These are phyloP conservation scores for Lasiosphaeris hirsuta DNA, from an alignment of 495 filamentous ascomycete genomes.

Conservation along the genomic window DNA sequence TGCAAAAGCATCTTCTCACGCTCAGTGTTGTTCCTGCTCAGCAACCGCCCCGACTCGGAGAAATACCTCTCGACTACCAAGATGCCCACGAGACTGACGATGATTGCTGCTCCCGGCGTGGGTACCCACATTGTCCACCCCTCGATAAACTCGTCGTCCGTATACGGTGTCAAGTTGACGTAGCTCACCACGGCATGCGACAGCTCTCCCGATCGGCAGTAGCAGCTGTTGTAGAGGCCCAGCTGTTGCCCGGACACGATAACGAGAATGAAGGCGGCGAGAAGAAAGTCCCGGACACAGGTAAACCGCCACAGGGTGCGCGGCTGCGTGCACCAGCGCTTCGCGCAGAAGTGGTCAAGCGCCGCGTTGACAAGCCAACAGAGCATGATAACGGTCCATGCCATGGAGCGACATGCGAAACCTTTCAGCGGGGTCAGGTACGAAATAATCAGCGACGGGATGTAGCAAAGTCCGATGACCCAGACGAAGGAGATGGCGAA, in stretches of 20 bases:
- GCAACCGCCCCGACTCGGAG: not conserved
- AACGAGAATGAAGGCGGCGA: not conserved
- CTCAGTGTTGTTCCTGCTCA: constrained; percentile 4
- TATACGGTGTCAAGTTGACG: constrained; percentile 15
- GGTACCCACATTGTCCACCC: constrained; percentile 14
- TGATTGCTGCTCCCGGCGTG: not conserved
- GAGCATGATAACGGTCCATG: constrained; percentile 8
- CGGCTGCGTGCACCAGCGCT: not conserved
- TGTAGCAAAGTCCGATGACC: constrained; percentile 2
- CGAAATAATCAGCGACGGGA: constrained; percentile 11
- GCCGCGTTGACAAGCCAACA: constrained; percentile 2
- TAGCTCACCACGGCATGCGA: constrained; percentile 1
- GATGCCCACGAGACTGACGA: constrained; percentile 7
- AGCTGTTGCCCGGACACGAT: constrained; percentile 10
- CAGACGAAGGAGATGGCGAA: constrained; percentile 4
- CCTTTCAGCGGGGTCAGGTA: constrained; percentile 11
- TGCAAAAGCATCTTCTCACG: constrained; percentile 4
- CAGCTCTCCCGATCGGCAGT: constrained; percentile 10
- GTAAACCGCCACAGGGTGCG: constrained; percentile 3
- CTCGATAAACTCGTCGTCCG: constrained; percentile 7
- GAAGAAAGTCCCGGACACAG: not conserved
- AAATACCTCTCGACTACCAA: constrained; percentile 1
- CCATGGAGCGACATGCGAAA: constrained; percentile 11
- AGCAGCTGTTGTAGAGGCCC: constrained; percentile 14
- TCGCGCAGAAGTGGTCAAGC: not conserved